Conservation (phyloP, 2,329 filamentous ascomycete species). For the Fusarium irregulare region DNA sequence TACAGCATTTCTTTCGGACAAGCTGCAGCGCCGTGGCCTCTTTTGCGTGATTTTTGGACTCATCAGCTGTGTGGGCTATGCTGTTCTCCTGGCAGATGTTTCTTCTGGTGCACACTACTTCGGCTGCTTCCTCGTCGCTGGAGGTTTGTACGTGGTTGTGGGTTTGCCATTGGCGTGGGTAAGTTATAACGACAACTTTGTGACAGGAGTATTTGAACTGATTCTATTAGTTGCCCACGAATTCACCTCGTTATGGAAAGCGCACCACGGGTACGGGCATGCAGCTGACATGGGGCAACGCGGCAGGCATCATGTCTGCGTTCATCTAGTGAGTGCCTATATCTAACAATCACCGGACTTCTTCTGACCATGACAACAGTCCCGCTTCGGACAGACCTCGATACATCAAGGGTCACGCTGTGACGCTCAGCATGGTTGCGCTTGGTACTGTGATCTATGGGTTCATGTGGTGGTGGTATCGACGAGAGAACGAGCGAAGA, state of each 20-base stretch:
- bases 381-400: constrained; percentile 62
- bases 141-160: constrained; percentile 74
- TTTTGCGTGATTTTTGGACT: constrained; percentile 72
- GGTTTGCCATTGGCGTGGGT: constrained; percentile 68
- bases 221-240: constrained; percentile 64
- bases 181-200: constrained; percentile 11
- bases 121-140: constrained; percentile 79
- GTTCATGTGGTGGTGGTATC: constrained; percentile 66
- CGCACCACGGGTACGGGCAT: constrained; percentile 77
- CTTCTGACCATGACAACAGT: constrained; percentile 48
- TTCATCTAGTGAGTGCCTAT: constrained; percentile 65
- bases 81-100: constrained; percentile 70
- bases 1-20: constrained; percentile 75
- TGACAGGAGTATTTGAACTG: constrained; percentile 1
- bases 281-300: constrained; percentile 77
- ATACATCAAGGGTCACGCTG: constrained; percentile 71
- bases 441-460: constrained; percentile 65
- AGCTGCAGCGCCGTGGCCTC: constrained; percentile 71
- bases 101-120: constrained; percentile 76
- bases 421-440: constrained; percentile 68
- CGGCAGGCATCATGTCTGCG: constrained; percentile 77
- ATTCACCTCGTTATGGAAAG: constrained; percentile 80
- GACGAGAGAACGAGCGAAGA: constrained; percentile 59
- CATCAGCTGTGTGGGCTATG: constrained; percentile 76
- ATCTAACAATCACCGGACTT: neutral